Evolutionary conservation across 768 basidiomycete species (phyloP).

Genomic region (Leccinum imitatum): DNA sequence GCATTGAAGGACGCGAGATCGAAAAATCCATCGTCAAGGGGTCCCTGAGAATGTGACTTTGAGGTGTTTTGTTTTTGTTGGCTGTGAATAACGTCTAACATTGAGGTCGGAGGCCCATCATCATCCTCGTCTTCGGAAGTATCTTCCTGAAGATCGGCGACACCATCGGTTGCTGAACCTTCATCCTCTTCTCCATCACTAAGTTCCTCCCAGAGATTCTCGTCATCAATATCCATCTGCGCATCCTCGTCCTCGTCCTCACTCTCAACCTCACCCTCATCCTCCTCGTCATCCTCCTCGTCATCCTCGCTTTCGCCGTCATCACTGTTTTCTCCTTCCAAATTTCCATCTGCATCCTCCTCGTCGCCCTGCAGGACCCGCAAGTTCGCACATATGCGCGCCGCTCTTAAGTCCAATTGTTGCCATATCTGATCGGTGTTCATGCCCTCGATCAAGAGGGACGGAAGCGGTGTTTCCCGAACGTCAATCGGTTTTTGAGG

Average conservation of each 20-base stretch:
- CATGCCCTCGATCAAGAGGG: conserved; percentile 76
- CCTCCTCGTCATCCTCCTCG: conserved; percentile 19
- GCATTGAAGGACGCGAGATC: conserved; percentile 84
- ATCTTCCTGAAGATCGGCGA: conserved; percentile 38
- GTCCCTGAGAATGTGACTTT: conserved; percentile 25
- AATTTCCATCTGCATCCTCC: conserved; percentile 33
- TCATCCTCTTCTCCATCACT: conserved; percentile 23
- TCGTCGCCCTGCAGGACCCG: conserved; percentile 60
- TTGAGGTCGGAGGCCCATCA: conserved; percentile 20
- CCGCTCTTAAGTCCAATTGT: conserved; percentile 82
- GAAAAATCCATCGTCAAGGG: conserved; percentile 90
- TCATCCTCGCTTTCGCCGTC: conserved; percentile 26
- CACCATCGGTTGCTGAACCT: conserved; percentile 27
- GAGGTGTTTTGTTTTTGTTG: conserved; percentile 26
- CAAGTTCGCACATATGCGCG: conserved; percentile 67
- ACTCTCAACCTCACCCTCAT: conserved; percentile 24
- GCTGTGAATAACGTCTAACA: conserved; percentile 26
- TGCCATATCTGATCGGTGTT: conserved; percentile 90
- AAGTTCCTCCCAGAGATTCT: conserved; percentile 29
- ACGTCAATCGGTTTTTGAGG: conserved; percentile 36
- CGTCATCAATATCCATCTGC: conserved; percentile 30
- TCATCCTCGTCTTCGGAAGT: conserved; percentile 40
- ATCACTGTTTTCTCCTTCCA: conserved; percentile 14
- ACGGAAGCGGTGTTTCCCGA: conserved; percentile 68
- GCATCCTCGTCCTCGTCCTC: conserved; percentile 32